A percentile compares a stretch with the other conserved stretches of the same genome.
phyloP scores from a whole-genome alignment of 1,139 yeast genomes.

The Nakaseomyces sp. region DNA sequence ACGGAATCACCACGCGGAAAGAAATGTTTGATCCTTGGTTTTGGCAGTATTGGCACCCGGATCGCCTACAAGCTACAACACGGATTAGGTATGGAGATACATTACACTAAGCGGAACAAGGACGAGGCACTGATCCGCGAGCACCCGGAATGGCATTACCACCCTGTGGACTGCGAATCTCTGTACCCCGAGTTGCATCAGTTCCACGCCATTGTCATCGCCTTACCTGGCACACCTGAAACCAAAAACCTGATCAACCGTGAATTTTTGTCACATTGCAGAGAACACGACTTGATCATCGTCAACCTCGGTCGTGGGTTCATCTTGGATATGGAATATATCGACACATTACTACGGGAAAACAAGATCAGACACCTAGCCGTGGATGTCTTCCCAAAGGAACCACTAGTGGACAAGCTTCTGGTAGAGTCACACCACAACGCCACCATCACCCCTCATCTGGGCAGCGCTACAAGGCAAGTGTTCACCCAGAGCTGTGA shows the following conservation, averaged over 20 bases:
- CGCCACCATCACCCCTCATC: constrained; percentile 64
- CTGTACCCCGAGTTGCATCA: constrained; percentile 17
- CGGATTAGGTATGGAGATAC: constrained; percentile 61
- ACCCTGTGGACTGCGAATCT: constrained; percentile 31
- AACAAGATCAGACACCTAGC: constrained; percentile 70
- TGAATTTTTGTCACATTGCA: constrained; percentile 38
- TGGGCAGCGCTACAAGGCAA: constrained; percentile 62
- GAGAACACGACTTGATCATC: constrained; percentile 45
- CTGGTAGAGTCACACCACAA: constrained; percentile 44
- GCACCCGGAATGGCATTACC: constrained; percentile 33
- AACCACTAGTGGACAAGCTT: constrained; percentile 51
- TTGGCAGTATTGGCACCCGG: constrained; percentile 66
- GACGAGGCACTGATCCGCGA: constrained; percentile 22
- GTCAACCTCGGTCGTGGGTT: constrained; percentile 77
- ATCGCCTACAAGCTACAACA: constrained; percentile 47
- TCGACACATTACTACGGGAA: constrained; percentile 43
- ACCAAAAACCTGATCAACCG: constrained; percentile 51
- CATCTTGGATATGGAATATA: constrained; percentile 60
- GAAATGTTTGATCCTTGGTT: constrained; percentile 60
- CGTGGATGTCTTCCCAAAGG: constrained; percentile 71
- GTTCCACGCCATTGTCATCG: constrained; percentile 53
- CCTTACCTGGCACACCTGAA: constrained; percentile 57
- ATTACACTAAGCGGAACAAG: constrained; percentile 49
- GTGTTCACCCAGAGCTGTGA: constrained; percentile 34
- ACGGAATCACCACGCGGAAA: constrained; percentile 48